Percentiles rank a stretch among this genome's conserved stretches.
These are phyloP conservation scores for Diaporthe australafricana DNA, from an alignment of 2,329 filamentous ascomycete species.

Conservation along the genomic window DNA sequence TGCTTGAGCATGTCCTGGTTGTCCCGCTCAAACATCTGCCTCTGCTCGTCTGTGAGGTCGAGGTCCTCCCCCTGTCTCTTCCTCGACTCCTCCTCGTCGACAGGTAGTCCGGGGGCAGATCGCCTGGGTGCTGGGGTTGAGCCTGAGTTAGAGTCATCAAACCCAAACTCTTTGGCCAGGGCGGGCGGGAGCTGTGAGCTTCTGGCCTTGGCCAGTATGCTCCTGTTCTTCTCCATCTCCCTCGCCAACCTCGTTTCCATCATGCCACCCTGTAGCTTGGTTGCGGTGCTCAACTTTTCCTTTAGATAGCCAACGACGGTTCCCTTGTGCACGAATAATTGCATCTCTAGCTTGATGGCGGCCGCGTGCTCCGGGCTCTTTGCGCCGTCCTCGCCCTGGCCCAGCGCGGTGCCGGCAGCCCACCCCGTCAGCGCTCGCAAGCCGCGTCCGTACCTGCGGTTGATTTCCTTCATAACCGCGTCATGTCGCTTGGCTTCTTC, in stretches of 20 bases:
- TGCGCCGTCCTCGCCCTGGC: slow-evolving; percentile 47
- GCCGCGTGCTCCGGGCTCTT: slow-evolving; percentile 73
- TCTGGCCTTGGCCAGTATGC: slow-evolving; percentile 79
- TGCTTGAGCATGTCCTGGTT: slow-evolving; percentile 94
- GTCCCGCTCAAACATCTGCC: slow-evolving; percentile 93
- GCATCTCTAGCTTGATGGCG: slow-evolving; percentile 78
- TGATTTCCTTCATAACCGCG: slow-evolving; percentile 76
- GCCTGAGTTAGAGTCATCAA: slow-evolving; percentile 2
- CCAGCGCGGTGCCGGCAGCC: slow-evolving; percentile 72
- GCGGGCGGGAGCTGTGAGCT: slow-evolving; percentile 44
- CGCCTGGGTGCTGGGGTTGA: slow-evolving; percentile 11
- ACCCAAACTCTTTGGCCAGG: slow-evolving; percentile 39
- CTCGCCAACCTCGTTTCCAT: slow-evolving; percentile 89
- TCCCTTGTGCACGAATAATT: slow-evolving; percentile 78
- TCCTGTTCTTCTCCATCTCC: slow-evolving; percentile 90
- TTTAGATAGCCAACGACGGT: slow-evolving; percentile 86
- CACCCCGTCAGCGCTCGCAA: slow-evolving; percentile 72
- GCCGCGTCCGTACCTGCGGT: slow-evolving; percentile 75
- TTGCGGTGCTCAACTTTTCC: slow-evolving; percentile 79
- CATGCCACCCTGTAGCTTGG: slow-evolving; percentile 86
- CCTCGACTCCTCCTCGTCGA: slow-evolving; percentile 40
- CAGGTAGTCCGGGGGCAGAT: slow-evolving; percentile 15
- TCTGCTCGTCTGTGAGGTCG: slow-evolving; percentile 82
- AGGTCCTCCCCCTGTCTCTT: slow-evolving; percentile 49
- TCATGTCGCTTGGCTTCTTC: slow-evolving; percentile 86